A percentile compares a stretch with the other conserved stretches of the same genome.
Evolutionary conservation across 1,284 basidiomycete species (phyloP).

Genomic region (Coniophora puteana): DNA sequence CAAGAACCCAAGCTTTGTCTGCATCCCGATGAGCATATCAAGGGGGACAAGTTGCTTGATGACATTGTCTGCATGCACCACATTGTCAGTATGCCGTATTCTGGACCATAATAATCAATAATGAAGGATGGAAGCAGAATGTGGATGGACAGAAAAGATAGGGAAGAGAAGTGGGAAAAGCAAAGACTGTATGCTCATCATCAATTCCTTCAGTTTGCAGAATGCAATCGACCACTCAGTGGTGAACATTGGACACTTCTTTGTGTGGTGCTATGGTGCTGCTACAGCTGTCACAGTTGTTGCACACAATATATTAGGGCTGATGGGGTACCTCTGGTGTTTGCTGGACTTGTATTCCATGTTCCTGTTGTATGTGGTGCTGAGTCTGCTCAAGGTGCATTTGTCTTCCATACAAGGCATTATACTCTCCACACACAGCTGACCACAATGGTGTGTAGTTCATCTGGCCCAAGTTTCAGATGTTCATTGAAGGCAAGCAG

Average conservation of each 20-base stretch:
- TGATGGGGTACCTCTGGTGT: slow-evolving; percentile 76
- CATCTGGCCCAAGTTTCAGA: slow-evolving; percentile 76
- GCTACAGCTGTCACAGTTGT: slow-evolving; percentile 69
- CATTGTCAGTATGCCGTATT: no score
- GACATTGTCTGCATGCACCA: no score
- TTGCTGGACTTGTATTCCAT: slow-evolving; percentile 92
- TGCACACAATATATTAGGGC: slow-evolving; percentile 73
- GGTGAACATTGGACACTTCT: slow-evolving; percentile 83
- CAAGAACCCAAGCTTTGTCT: no score
- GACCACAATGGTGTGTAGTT: slow-evolving; percentile 57
- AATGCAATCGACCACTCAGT: slow-evolving; percentile 79
- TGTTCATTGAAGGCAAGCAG: slow-evolving; percentile 71
- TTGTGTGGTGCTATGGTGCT: slow-evolving; percentile 76
- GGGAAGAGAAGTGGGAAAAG: no score
- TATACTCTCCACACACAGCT: no score
- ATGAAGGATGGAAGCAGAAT: no score
- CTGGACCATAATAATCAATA: no score
- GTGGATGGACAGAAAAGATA: no score
- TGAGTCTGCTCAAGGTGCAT: slow-evolving; percentile 82
- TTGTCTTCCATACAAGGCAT: no score
- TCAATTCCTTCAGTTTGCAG: slow-evolving; percentile 95
- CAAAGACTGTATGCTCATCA: slow-evolving; percentile 80
- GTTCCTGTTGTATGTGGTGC: slow-evolving; percentile 83
- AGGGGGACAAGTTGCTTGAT: no score
- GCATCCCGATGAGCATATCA: no score